Evolutionary conservation across 768 basidiomycete genomes (phyloP).

Genomic region (Pleurotus salmoneostramineus): DNA sequence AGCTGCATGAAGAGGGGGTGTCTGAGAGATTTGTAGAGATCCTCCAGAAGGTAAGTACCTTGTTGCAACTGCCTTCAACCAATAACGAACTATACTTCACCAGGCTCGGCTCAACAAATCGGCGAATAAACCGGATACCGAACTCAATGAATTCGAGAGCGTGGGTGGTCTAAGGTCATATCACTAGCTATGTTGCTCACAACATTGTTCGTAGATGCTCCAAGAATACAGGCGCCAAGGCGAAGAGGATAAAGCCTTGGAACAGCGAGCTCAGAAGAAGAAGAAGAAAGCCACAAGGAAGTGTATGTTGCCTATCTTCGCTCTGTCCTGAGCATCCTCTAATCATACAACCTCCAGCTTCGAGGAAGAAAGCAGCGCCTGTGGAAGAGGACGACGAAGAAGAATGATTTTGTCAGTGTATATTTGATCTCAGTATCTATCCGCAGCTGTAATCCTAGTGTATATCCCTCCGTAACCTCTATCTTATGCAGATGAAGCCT

Average conservation of each 20-base stretch:
- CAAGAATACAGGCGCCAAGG: conserved; percentile 83
- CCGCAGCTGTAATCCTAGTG: no score
- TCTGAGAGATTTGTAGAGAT: conserved; percentile 86
- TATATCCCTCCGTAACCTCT: no score
- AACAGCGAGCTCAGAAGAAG: conserved; percentile 82
- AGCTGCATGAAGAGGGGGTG: conserved; percentile 84
- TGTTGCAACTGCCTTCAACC: neutral
- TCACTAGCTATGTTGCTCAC: conserved; percentile 1
- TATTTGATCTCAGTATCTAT: neutral
- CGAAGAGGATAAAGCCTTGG: conserved; percentile 86
- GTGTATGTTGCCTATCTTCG: neutral
- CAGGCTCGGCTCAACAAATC: conserved; percentile 89
- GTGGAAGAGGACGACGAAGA: neutral
- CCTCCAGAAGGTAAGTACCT: conserved; percentile 65
- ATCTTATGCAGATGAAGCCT: no score
- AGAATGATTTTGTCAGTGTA: neutral
- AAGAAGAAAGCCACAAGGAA: conserved; percentile 26
- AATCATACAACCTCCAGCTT: neutral
- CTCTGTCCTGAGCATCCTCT: neutral
- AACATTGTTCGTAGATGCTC: conserved; percentile 56
- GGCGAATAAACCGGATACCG: conserved; percentile 87
- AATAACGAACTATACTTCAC: neutral
- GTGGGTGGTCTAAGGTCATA: conserved; percentile 30
- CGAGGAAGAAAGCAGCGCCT: neutral
- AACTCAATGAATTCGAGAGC: conserved; percentile 91